Conservation (phyloP, 2,329 filamentous ascomycete species). For the Colletotrichum incanum region DNA sequence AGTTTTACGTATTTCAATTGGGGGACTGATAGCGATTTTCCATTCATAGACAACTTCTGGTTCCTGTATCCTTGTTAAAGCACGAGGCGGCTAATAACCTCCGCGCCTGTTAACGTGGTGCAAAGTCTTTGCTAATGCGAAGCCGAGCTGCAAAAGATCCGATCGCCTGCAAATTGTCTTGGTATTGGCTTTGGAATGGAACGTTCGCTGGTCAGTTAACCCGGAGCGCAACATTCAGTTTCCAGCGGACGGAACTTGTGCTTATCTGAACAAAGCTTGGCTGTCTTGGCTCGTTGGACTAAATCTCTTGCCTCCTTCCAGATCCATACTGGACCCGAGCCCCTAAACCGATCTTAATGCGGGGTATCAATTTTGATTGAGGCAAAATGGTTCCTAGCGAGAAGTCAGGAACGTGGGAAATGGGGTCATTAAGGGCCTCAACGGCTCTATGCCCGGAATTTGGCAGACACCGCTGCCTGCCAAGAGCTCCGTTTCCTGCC, state of each 20-base stretch:
- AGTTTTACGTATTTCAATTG: background rate
- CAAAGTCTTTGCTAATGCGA: background rate
- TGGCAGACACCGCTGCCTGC: constrained; percentile 12
- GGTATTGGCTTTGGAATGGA: constrained; percentile 1
- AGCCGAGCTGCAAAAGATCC: constrained; percentile 20
- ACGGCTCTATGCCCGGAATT: background rate
- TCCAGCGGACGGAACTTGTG: constrained; percentile 1
- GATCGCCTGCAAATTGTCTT: constrained; percentile 14
- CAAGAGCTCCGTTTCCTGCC: constrained; percentile 39
- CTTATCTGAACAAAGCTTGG: constrained; percentile 43
- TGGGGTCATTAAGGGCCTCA: background rate
- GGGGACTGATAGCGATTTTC: constrained; percentile 23
- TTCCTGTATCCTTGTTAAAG: background rate
- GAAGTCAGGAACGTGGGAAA: background rate
- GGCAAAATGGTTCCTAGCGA: background rate
- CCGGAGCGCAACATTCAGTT: constrained; percentile 28
- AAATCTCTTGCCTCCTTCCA: constrained; percentile 41
- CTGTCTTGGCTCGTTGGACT: constrained; percentile 39
- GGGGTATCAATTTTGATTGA: constrained; percentile 25
- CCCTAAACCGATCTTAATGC: constrained; percentile 11
- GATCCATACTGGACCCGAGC: constrained; percentile 24
- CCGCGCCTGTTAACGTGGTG: background rate
- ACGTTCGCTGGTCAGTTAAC: background rate
- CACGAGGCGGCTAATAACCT: background rate
- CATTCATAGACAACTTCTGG: background rate